Percentiles rank a stretch among this genome's conserved stretches.
Evolutionary conservation across 305 asterid genomes (phyloP).

Genomic region (Striga hermonthica): DNA sequence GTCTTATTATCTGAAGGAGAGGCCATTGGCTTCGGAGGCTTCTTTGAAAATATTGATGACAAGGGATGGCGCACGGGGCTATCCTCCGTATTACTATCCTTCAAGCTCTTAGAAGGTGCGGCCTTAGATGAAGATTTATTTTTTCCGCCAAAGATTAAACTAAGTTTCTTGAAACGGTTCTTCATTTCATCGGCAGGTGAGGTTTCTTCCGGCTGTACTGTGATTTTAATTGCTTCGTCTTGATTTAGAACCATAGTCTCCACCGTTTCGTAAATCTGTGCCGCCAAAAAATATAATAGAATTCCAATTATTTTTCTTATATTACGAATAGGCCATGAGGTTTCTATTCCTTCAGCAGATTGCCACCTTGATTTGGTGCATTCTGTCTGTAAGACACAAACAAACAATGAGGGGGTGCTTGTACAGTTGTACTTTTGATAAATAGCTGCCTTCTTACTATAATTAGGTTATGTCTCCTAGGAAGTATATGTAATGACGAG

Average conservation of each 20-base stretch:
- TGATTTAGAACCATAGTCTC: slow-evolving; percentile 74
- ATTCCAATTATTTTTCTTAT: neutral
- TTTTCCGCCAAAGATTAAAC: slow-evolving; percentile 69
- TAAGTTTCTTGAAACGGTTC: slow-evolving; percentile 70
- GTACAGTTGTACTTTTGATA: no score
- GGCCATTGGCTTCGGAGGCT: slow-evolving; percentile 68
- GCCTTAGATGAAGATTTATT: slow-evolving; percentile 42
- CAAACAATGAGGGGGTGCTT: neutral
- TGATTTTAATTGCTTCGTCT: slow-evolving; percentile 50
- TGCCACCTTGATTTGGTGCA: neutral
- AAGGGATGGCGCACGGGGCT: slow-evolving; percentile 53
- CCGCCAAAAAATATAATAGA: neutral
- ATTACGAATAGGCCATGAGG: neutral
- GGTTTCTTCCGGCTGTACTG: slow-evolving; percentile 62
- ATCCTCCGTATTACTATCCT: slow-evolving; percentile 40
- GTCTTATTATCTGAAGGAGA: slow-evolving; percentile 56
- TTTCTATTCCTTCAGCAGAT: neutral
- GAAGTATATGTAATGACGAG: no score
- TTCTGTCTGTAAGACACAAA: neutral
- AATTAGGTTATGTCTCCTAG: neutral
- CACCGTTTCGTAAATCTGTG: slow-evolving; percentile 82
- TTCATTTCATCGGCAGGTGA: slow-evolving; percentile 54
- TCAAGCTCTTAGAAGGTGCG: slow-evolving; percentile 37
- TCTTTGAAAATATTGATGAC: slow-evolving; percentile 73
- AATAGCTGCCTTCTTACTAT: no score